phyloP scores from a whole-genome alignment of 129 eudicot species.

The Escallonia rubra region DNA sequence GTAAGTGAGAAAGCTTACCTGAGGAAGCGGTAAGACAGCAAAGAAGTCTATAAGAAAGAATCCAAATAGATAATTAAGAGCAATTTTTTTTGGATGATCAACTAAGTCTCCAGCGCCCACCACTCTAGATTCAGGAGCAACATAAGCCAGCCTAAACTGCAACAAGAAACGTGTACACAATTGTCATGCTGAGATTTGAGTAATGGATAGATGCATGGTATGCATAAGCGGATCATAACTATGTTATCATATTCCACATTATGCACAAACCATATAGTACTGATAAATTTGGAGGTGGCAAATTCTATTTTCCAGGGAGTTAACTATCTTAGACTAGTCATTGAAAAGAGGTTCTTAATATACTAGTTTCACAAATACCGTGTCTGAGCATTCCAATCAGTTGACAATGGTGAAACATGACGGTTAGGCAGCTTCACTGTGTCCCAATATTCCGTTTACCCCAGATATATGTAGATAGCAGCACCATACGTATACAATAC shows the following conservation, averaged over 20 bases:
- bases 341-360: too few relatives aligned
- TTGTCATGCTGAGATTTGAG: background rate
- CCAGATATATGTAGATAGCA: too few relatives aligned
- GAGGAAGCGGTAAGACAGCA: slow-evolving; percentile 83
- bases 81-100: slow-evolving; percentile 68
- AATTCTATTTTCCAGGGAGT: too few relatives aligned
- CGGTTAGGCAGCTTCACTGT: too few relatives aligned
- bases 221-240: background rate
- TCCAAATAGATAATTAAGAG: slow-evolving; percentile 57
- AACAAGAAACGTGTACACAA: slow-evolving; percentile 9
- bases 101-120: slow-evolving; percentile 94
- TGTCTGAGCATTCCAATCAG: too few relatives aligned
- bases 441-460: too few relatives aligned
- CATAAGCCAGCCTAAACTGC: slow-evolving; percentile 72
- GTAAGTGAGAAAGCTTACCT: slow-evolving; percentile 33
- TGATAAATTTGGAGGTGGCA: too few relatives aligned
- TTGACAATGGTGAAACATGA: too few relatives aligned
- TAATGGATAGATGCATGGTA: background rate
- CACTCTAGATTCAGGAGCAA: slow-evolving; percentile 85
- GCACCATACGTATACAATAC: too few relatives aligned
- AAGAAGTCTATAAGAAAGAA: slow-evolving; percentile 65
- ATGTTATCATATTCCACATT: background rate
- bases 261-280: background rate
- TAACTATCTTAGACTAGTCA: too few relatives aligned
- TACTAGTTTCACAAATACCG: too few relatives aligned